Conservation (phyloP, 176 grass and related monocot species). For the Stipa capillata region DNA sequence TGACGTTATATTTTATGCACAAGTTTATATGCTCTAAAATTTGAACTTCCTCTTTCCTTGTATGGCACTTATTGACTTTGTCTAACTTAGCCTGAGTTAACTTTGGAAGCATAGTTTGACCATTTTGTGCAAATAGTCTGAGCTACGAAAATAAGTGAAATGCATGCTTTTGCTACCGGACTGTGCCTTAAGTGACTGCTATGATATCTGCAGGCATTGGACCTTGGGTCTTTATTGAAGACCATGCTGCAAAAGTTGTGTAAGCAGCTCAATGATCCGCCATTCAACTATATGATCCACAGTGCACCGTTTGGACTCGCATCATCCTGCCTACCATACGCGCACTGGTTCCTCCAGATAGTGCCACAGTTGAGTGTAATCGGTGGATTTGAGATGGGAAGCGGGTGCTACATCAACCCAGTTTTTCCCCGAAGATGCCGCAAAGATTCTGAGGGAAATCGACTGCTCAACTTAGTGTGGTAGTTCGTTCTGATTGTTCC, state of each 20-base stretch:
- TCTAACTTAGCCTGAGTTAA: not conserved
- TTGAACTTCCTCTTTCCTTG: not conserved
- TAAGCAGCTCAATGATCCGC: slow-evolving; percentile 83
- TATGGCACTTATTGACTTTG: not conserved
- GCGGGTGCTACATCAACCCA: slow-evolving; percentile 90
- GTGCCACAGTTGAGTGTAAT: slow-evolving; percentile 56
- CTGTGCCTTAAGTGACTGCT: not conserved
- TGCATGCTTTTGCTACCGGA: not conserved
- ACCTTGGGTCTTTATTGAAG: slow-evolving; percentile 72
- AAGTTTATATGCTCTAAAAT: not conserved
- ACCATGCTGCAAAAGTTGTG: slow-evolving; percentile 65
- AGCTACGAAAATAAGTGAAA: not conserved
- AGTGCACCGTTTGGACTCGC: slow-evolving; percentile 43
- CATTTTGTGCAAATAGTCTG: not conserved
- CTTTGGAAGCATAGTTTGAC: not conserved
- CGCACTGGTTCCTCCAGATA: slow-evolving; percentile 96
- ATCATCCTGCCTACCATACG: slow-evolving; percentile 37
- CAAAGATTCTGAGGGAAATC: slow-evolving; percentile 72
- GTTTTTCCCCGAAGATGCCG: slow-evolving; percentile 94
- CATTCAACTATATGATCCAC: slow-evolving; percentile 92
- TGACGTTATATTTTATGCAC: not conserved
- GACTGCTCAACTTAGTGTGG: slow-evolving; percentile 38
- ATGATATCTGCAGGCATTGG: slow-evolving; percentile 46
- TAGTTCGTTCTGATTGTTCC: not conserved
- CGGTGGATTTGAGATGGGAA: slow-evolving; percentile 93